Conservation (phyloP, 2,329 filamentous ascomycete species). For the Tothia fuscella region DNA sequence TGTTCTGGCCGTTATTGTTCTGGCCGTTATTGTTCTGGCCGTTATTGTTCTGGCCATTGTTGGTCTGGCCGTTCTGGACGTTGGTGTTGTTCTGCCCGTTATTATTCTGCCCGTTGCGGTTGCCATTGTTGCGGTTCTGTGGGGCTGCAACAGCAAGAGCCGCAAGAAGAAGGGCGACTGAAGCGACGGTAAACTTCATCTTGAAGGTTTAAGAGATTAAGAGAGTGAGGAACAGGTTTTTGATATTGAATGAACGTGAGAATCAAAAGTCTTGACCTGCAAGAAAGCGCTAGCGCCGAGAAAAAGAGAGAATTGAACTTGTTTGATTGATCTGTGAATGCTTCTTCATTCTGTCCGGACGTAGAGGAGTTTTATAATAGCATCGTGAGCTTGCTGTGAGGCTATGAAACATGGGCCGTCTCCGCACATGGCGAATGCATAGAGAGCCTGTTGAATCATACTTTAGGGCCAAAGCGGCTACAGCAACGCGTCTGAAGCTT, state of each 20-base stretch:
- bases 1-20: not conserved
- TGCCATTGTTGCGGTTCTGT: constrained; percentile 6
- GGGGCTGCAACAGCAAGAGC: constrained; percentile 2
- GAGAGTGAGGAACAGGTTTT: not conserved
- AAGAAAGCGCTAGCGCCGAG: not conserved
- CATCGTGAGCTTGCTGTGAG: not conserved
- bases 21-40: not conserved
- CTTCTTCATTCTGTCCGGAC: not conserved
- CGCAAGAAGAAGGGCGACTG: constrained; percentile 2
- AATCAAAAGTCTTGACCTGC: constrained; percentile 8
- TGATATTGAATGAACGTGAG: not conserved
- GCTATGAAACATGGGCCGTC: constrained; percentile 4
- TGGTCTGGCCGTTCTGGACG: not conserved
- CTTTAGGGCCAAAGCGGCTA: not conserved
- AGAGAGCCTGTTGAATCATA: not conserved
- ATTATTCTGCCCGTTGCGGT: not conserved
- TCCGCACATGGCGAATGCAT: not conserved
- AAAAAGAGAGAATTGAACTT: not conserved
- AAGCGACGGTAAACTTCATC: constrained; percentile 6
- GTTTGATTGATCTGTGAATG: not conserved
- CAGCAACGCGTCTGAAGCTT: constrained; percentile 1
- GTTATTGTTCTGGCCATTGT: constrained; percentile 1
- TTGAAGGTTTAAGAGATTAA: not conserved
- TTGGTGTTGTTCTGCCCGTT: not conserved
- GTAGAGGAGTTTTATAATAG: not conserved